phyloP scores from a whole-genome alignment of 192 early-diverging fungal genomes.

The Funneliformis mosseae region DNA sequence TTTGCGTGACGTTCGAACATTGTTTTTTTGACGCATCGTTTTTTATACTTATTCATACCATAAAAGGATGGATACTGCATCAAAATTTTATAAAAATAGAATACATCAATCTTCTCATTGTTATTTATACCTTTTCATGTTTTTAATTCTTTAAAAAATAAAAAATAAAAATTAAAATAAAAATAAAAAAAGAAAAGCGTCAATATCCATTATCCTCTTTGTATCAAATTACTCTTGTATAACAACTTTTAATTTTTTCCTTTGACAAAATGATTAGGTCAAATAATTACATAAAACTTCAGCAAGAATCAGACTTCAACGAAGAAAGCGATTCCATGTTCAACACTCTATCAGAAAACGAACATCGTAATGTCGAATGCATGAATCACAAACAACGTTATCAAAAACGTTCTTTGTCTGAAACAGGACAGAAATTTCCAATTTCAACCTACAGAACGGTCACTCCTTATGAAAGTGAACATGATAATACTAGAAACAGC shows the following conservation, averaged over 20 bases:
- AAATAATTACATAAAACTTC: slow-evolving; percentile 16
- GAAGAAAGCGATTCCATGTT: neutral
- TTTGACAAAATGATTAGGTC: neutral
- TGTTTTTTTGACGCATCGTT: too few relatives aligned
- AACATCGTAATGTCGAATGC: neutral
- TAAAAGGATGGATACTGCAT: too few relatives aligned
- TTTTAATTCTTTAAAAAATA: too few relatives aligned
- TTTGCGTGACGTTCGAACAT: too few relatives aligned
- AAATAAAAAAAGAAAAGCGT: too few relatives aligned
- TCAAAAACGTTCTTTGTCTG: slow-evolving; percentile 11
- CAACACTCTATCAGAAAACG: neutral
- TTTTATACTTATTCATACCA: too few relatives aligned
- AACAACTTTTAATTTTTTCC: neutral
- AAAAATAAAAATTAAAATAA: too few relatives aligned
- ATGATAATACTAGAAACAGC: neutral
- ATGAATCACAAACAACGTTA: slow-evolving; percentile 1
- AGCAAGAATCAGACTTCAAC: neutral
- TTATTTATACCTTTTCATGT: too few relatives aligned
- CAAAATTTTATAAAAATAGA: too few relatives aligned
- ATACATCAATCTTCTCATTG: too few relatives aligned
- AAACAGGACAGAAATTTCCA: neutral
- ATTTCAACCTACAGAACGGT: neutral
- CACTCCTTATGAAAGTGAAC: neutral
- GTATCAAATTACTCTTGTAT: neutral
- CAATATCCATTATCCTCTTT: neutral